A percentile compares a stretch with the other conserved stretches of the same genome.
phyloP scores from a whole-genome alignment of 148 eudicot species.

The Drosera capensis region DNA sequence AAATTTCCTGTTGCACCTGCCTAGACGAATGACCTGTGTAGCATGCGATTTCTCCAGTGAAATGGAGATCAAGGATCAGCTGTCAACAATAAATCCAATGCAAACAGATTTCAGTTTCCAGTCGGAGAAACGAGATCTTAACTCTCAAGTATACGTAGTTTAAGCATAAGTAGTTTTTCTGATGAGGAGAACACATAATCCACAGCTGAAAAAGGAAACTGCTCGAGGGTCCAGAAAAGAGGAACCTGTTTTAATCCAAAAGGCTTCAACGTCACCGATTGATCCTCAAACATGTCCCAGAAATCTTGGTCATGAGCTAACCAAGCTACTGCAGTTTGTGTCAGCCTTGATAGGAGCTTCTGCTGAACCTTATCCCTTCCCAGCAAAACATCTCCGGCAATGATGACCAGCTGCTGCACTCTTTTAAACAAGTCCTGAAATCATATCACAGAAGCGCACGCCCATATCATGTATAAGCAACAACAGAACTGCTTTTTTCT shows the following conservation, averaged over 20 bases:
- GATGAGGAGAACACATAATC: too few species aligned
- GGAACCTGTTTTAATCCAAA: slow-evolving; percentile 80
- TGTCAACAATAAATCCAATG: too few species aligned
- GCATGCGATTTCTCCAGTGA: slow-evolving; percentile 93
- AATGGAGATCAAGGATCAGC: slow-evolving; percentile 98
- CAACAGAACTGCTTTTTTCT: neutral
- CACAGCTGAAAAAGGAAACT: slow-evolving; percentile 2
- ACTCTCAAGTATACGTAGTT: too few species aligned
- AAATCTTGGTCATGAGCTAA: slow-evolving; percentile 75
- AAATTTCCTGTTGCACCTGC: slow-evolving; percentile 61
- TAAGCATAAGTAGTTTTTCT: too few species aligned
- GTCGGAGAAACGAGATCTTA: too few species aligned
- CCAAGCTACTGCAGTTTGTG: slow-evolving; percentile 90
- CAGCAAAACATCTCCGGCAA: slow-evolving; percentile 83
- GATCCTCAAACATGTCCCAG: slow-evolving; percentile 81
- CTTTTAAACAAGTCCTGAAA: slow-evolving; percentile 82
- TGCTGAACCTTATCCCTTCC: slow-evolving; percentile 93
- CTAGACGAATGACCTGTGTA: slow-evolving; percentile 78
- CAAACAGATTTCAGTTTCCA: too few species aligned
- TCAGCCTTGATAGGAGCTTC: slow-evolving; percentile 72
- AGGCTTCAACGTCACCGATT: slow-evolving; percentile 54
- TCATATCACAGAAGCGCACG: neutral
- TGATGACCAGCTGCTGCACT: slow-evolving; percentile 83
- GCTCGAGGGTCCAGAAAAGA: slow-evolving; percentile 3
- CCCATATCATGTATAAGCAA: neutral